Percentiles rank a stretch among this genome's conserved stretches.
These are phyloP conservation scores for Solanum stenotomum DNA, from an alignment of 257 asterid genomes.

Conservation along the genomic window DNA sequence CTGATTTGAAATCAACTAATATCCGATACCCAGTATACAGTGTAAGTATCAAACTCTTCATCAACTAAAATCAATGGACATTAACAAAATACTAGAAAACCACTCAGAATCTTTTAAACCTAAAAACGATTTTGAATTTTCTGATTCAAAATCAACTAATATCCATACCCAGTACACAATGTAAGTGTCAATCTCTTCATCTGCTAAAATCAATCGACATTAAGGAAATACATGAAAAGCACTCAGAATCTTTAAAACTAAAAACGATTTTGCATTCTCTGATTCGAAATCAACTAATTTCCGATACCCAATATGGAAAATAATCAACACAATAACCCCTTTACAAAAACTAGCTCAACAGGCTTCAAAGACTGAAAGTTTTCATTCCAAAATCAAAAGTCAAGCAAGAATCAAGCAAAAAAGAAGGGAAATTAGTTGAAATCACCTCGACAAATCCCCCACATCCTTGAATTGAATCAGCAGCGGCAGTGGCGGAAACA, in stretches of 20 bases:
- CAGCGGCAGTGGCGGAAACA: constrained; percentile 13
- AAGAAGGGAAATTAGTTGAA: not conserved
- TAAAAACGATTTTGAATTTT: not conserved
- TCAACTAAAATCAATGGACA: not conserved
- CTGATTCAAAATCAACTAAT: not conserved
- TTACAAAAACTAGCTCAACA: not conserved
- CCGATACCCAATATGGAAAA: not conserved
- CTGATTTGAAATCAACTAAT: not conserved
- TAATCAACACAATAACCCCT: not conserved
- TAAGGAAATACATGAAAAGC: not conserved
- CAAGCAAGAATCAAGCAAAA: not conserved
- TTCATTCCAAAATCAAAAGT: not conserved
- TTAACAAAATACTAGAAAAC: not conserved
- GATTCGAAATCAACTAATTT: not conserved
- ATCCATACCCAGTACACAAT: not conserved
- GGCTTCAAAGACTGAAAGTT: not conserved
- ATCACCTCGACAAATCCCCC: constrained; percentile 94
- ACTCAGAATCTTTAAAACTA: not conserved
- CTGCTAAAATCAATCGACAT: not conserved
- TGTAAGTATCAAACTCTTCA: not conserved
- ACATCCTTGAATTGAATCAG: constrained; percentile 89
- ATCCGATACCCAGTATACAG: not conserved
- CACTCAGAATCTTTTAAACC: not conserved
- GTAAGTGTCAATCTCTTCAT: not conserved
- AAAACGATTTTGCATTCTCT: not conserved